Conservation (phyloP, 2,329 filamentous ascomycete species). For the Venturia carpophila region DNA sequence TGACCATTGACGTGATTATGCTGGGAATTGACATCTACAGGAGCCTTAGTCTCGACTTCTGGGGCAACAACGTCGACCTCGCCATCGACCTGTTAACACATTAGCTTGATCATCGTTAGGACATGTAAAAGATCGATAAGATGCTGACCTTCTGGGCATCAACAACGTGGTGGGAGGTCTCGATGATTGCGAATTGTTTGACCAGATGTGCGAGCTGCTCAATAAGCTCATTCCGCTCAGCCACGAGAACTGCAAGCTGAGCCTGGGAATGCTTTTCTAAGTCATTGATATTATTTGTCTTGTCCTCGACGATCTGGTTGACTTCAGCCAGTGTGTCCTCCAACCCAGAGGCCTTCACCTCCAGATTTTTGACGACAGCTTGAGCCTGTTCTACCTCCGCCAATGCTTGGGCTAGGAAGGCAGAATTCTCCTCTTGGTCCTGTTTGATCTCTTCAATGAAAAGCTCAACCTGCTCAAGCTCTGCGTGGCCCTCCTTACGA, state of each 20-base stretch:
- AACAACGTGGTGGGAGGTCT: background rate
- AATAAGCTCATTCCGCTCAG: background rate
- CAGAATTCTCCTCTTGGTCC: background rate
- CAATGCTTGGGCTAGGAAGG: background rate
- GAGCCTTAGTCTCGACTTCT: background rate
- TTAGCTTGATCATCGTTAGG: background rate
- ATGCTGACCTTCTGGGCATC: background rate
- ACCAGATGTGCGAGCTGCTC: background rate
- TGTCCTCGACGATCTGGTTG: constrained; percentile 2
- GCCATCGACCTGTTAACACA: background rate
- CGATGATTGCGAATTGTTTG: background rate
- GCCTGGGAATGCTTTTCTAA: background rate
- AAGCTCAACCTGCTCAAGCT: background rate
- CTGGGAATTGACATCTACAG: background rate
- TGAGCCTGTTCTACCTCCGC: constrained; percentile 1
- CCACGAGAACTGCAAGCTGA: background rate
- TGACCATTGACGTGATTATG: background rate
- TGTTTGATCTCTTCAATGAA: background rate
- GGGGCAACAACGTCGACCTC: background rate
- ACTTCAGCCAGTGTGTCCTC: background rate
- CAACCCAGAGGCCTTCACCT: background rate
- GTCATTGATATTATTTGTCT: background rate
- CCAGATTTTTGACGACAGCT: background rate
- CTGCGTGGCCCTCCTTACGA: background rate
- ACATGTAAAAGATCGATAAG: background rate